These are phyloP conservation scores for Tylopilus felleus DNA, from an alignment of 768 basidiomycete genomes.

Conservation along the genomic window DNA sequence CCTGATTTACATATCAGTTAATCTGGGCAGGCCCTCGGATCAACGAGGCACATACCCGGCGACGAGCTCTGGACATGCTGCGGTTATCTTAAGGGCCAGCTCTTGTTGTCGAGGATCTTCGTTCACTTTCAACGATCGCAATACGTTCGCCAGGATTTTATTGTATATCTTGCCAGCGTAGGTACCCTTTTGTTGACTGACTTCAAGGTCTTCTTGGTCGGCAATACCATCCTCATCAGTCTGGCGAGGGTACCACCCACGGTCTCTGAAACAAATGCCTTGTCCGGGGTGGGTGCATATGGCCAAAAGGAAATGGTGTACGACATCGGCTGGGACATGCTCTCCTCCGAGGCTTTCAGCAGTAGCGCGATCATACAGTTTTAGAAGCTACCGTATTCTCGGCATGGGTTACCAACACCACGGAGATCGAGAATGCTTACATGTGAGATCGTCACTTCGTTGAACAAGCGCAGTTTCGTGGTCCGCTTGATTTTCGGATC, in stretches of 20 bases:
- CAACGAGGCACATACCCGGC: constrained; percentile 50
- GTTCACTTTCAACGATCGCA: constrained; percentile 78
- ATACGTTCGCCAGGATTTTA: constrained; percentile 72
- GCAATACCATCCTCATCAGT: constrained; percentile 37
- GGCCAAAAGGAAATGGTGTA: constrained; percentile 83
- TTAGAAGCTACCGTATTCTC: constrained; percentile 49
- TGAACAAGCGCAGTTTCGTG: constrained; percentile 68
- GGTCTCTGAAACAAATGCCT: constrained; percentile 85
- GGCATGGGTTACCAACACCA: not conserved
- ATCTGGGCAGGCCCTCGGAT: not conserved
- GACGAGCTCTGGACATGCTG: constrained; percentile 83
- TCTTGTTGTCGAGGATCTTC: constrained; percentile 87
- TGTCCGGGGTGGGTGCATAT: constrained; percentile 77
- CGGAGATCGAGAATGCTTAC: constrained; percentile 36
- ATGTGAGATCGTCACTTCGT: constrained; percentile 59
- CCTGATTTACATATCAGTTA: constrained; percentile 36
- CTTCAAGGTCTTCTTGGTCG: constrained; percentile 37
- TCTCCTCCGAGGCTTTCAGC: constrained; percentile 49
- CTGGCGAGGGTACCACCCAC: constrained; percentile 88
- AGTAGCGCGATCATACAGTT: constrained; percentile 63
- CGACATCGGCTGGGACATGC: constrained; percentile 70
- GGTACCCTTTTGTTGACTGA: constrained; percentile 30
- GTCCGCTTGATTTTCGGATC: constrained; percentile 72
- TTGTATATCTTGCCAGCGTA: constrained; percentile 63
- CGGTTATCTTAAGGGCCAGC: constrained; percentile 74